Evolutionary conservation across 176 grass and related monocot species (phyloP).

Genomic region (Ampelocalamus luodianensis): DNA sequence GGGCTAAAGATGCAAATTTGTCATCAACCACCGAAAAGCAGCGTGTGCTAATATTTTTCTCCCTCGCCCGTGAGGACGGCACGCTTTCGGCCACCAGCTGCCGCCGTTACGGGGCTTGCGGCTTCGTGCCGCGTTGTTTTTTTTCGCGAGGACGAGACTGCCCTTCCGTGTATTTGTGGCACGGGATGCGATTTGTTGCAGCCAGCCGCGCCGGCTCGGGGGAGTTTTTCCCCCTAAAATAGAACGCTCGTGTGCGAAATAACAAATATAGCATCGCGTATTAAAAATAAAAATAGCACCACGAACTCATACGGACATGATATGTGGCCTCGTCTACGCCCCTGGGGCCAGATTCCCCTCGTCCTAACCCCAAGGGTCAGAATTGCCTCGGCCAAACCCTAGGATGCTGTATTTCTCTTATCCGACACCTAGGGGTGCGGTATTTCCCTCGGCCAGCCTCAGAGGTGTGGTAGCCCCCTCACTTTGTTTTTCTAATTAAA

Average conservation of each 20-base stretch:
- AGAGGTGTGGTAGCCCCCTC: no score
- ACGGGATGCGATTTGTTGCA: neutral
- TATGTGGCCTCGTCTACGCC: no score
- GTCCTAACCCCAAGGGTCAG: no score
- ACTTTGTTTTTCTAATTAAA: no score
- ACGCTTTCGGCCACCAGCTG: conserved; percentile 40
- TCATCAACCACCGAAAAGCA: neutral
- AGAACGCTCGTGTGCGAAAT: no score
- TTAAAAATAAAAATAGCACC: no score
- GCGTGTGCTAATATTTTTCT: neutral
- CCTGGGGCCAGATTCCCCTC: no score
- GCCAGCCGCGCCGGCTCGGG: neutral
- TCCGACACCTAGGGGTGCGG: no score
- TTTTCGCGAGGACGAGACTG: conserved; percentile 47
- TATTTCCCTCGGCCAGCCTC: no score
- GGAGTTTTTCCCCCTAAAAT: neutral
- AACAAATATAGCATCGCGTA: no score
- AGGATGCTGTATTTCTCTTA: no score
- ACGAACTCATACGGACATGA: fast-evolving
- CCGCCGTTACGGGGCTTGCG: neutral
- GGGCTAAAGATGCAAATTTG: neutral
- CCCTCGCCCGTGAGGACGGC: conserved; percentile 32
- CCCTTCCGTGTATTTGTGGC: conserved; percentile 39
- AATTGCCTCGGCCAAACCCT: no score
- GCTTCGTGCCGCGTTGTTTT: conserved; percentile 21